Base-by-base conservation (phyloP, 495 filamentous ascomycete genomes). In the Opeltia flavorubescens region DNA sequence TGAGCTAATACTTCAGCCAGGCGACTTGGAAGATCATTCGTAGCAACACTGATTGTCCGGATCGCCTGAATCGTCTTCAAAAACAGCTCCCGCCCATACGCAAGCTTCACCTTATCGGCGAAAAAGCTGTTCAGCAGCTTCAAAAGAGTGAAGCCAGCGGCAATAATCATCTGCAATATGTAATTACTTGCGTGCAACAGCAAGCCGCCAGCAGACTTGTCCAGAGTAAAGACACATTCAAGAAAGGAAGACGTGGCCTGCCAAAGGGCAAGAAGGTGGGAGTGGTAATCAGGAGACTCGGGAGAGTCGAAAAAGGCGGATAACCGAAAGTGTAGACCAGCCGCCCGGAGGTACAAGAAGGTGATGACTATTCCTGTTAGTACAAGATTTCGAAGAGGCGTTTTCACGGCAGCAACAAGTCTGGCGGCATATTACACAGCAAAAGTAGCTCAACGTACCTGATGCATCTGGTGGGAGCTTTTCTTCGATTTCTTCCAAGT, bases 151-250 rank as follows among this genome's bases (percentile, higher is more conserved):
- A 89, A 93, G 13, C 84, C 85, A 1, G 78, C 84, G 30, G 87
- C 88, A 30, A 93, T 80, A 55, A 93, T 79, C 82, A 94, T 94
- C 63, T 94, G 88, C 54, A 88, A 80, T 45, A 94, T 73, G 59
- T 94, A 94, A 58, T 89, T 88, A 33, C 84, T 84, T 15, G 80
- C 76, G 56, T 83, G 87, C 17, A 70, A 69, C 11, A 95, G 65
- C 17, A 82, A 68, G 24, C 63, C 53, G 38, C 65, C 62, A 44
- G 62, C 60, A 31, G 66, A 57, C 1, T 69, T 66, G 51, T 79
- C 72, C 2, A 80, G 63, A 13, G 75, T 71, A 55, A 89, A 74
- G 12, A 83, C 77, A 35, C 71, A 64, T 53, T 91, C 83, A 34
- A 95, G 72, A 58, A 89, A 89, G 39, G 70, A 66, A 20, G 75